Evolutionary conservation across 163 green algal genomes (phyloP), one percentile per base, ranked within the genome.

Genomic region (Chlamydomonas reinhardtii): DNA sequence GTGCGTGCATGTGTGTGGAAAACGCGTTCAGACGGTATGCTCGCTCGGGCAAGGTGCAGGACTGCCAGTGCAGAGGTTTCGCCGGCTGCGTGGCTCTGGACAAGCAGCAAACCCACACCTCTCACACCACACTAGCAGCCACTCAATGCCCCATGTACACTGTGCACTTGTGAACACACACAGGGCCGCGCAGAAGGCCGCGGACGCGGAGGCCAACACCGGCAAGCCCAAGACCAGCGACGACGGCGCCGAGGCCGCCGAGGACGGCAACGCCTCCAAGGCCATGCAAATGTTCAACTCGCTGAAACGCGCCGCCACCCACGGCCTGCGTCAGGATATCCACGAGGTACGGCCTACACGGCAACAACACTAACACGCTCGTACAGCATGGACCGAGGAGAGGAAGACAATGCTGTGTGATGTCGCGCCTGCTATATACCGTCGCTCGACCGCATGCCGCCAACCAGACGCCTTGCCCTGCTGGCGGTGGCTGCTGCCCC

Each of bases 231-330:
- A 71, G 64, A 22, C 62, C 25, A 19, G 12, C 25, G 62, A 71
- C 5, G 64, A 71, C 8, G 64, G n/a, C 8, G 4, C 29, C 5
- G 64, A 19, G 4, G 16, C 1, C 64, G 48, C 48, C 48, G 48
- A 56, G 6, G 64, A 17, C 4, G 29, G 19, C 17, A 37, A 17
- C 29, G 14, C 29, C 64, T 71, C 64, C 29, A 71, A 71, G 64
- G 29, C 29, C 64, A 71, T 37, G 64, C 37, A 39, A 25, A 25
- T 92, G 22, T 94, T 90, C 72, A 52, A 70, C 31, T 61, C 81
- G 17, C 22, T 74, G 19, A 65, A 84, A 27, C 22, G 72, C 20
- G 75, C 48, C 39, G 73, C 73, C 73, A 56, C 35, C 6, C 32
- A 59, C 32, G 70, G 70, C 34, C 34, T 52, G 29, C 17, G 20